Percentiles rank a stretch among this genome's conserved stretches.
phyloP scores from a whole-genome alignment of 495 filamentous ascomycete genomes.

The Tetracladium marchalianum region DNA sequence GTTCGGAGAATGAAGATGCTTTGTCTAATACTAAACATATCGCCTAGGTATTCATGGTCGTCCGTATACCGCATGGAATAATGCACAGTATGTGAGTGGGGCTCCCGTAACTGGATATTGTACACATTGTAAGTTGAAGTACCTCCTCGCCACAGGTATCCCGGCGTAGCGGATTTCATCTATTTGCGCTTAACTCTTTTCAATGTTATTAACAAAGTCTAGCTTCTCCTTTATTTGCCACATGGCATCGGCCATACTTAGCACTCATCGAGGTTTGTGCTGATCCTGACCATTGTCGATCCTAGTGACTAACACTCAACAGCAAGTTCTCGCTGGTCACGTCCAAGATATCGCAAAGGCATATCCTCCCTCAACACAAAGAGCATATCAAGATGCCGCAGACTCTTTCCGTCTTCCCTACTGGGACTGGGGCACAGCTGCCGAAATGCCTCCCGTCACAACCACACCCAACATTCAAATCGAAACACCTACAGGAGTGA shows the following conservation, averaged over 20 bases:
- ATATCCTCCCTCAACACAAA: constrained; percentile 31
- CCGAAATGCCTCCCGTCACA: constrained; percentile 25
- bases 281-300: not conserved
- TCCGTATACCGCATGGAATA: constrained; percentile 38
- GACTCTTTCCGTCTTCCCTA: constrained; percentile 40
- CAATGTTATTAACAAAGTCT: constrained; percentile 15
- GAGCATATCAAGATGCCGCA: constrained; percentile 28
- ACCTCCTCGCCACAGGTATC: not conserved
- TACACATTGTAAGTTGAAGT: constrained; percentile 23
- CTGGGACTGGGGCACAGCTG: constrained; percentile 45
- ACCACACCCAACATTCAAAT: constrained; percentile 27
- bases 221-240: constrained; percentile 30
- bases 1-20: not conserved
- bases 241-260: constrained; percentile 39
- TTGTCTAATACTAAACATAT: constrained; percentile 5
- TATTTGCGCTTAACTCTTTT: too few relatives aligned
- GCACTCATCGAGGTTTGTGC: constrained; percentile 32
- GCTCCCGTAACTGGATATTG: constrained; percentile 32
- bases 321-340: constrained; percentile 20
- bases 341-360: constrained; percentile 39
- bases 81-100: constrained; percentile 22
- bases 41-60: constrained; percentile 39
- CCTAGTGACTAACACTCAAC: not conserved
- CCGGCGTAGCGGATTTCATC: too few relatives aligned
- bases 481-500: constrained; percentile 25